Base-by-base conservation (phyloP, 108 stramenopile species). In the Cyclostephanos tholiformis region DNA sequence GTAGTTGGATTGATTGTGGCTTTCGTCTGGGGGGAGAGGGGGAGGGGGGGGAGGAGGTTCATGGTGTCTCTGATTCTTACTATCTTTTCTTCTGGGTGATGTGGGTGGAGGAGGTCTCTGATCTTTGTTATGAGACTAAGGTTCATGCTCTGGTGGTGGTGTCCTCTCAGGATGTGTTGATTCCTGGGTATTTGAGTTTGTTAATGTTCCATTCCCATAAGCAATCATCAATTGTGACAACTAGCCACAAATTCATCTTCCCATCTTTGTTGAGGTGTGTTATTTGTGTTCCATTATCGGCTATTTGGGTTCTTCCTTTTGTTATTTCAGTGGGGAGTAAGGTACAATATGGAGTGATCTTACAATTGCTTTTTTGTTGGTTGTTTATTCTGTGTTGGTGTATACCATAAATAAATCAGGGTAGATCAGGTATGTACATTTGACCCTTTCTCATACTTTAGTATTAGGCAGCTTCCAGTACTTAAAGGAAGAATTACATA, bases 301-400 rank as follows among this genome's bases (percentile, higher is more conserved):
- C 26, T 29, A 3, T 59, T 9, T 2, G 0, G 0, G 27, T 29
- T 6, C 2, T 9, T 6, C 14, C 32, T 35, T 59, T 30, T 27
- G 16, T 16, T 30, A 59, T 59, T 23, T 14, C 7, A 7, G 0
- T 8, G 0, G 58, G 58, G 0, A 59, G 58, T 6, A 59, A 30
- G 17, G 26, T n/a, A n/a, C n/a, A n/a, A n/a, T 23, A 12, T 59
- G 58, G 6, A 59, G 58, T 27, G 30, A 32, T 38, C 63, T 72
- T 10, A 72, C 61, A 30, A 72, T 50, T 11, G 63, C 7, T 35
- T 64, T 62, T 12, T 64, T 72, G 51, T 64, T 72, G 29, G 71
- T 72, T 22, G 25, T 53, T 27, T 52, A 7, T 16, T 36, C 50
- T n/a, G 26, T 65, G 49, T 38, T 38, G 64, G 6, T 61, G 44